Conservation (phyloP, 2,329 filamentous ascomycete genomes). For the Paraconiothyrium brasiliense region DNA sequence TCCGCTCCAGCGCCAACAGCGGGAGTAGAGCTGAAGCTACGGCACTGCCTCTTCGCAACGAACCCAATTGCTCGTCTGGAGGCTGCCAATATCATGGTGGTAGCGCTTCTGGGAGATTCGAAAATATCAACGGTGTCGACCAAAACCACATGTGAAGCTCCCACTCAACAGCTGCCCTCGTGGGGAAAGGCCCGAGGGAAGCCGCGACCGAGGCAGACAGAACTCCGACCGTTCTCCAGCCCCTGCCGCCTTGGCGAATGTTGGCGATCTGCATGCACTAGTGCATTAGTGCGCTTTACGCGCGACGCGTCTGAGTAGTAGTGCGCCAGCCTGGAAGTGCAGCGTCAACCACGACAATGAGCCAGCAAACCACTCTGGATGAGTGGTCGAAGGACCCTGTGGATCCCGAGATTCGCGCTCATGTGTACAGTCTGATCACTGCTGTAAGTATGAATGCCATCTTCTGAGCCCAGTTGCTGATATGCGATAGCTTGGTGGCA, state of each 20-base stretch:
- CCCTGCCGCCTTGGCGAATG: slow-evolving; percentile 30
- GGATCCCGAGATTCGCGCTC: slow-evolving; percentile 90
- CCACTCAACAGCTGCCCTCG: slow-evolving; percentile 11
- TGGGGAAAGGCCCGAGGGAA: slow-evolving; percentile 32
- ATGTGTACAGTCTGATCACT: slow-evolving; percentile 92
- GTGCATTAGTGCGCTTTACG: slow-evolving; percentile 36
- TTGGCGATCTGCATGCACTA: slow-evolving; percentile 15
- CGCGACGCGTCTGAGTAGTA: slow-evolving; percentile 41
- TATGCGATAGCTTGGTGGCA: slow-evolving; percentile 78
- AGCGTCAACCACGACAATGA: slow-evolving; percentile 45
- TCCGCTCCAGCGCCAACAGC: slow-evolving; percentile 68
- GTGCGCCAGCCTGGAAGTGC: slow-evolving; percentile 19
- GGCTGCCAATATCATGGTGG: slow-evolving; percentile 43
- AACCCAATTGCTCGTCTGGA: slow-evolving; percentile 40
- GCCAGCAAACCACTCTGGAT: slow-evolving; percentile 49
- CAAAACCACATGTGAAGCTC: slow-evolving; percentile 31
- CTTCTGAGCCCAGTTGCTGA: slow-evolving; percentile 22
- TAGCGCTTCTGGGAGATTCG: not conserved
- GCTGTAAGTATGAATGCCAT: slow-evolving; percentile 68
- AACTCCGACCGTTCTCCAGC: slow-evolving; percentile 16
- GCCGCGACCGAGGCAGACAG: slow-evolving; percentile 37
- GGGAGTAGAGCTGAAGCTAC: slow-evolving; percentile 74
- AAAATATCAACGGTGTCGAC: slow-evolving; percentile 6
- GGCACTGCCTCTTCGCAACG: slow-evolving; percentile 45
- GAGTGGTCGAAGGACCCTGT: slow-evolving; percentile 64